Conservation (phyloP, 306 rosid genomes). For the Gastrolobium villosum region DNA sequence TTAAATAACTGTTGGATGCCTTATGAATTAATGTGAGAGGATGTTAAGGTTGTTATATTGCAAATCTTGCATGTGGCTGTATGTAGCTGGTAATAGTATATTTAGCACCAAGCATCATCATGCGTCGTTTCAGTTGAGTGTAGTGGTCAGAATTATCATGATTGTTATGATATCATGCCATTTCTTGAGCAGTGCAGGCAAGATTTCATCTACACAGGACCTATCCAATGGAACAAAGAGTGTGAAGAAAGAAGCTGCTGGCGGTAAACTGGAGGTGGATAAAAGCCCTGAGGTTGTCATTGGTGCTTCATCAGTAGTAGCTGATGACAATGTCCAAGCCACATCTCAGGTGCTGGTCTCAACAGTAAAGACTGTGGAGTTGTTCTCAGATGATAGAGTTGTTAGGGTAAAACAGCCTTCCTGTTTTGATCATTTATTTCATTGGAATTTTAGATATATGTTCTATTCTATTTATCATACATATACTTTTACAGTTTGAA, state of each 20-base stretch:
- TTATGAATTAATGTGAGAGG: slow-evolving; percentile 17
- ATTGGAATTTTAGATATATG: neutral
- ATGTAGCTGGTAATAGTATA: slow-evolving; percentile 18
- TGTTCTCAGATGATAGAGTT: slow-evolving; percentile 59
- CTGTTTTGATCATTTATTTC: slow-evolving; percentile 38
- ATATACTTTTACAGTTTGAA: slow-evolving; percentile 62
- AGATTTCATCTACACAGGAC: slow-evolving; percentile 49
- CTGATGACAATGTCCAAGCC: slow-evolving; percentile 52
- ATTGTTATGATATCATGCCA: slow-evolving; percentile 42
- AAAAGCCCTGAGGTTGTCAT: slow-evolving; percentile 52
- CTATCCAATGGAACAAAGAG: slow-evolving; percentile 45
- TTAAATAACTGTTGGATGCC: slow-evolving; percentile 27
- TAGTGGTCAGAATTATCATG: slow-evolving; percentile 7
- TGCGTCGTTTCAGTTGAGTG: neutral
- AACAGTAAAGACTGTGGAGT: slow-evolving; percentile 53
- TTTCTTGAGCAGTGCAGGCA: slow-evolving; percentile 62
- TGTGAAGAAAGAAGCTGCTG: slow-evolving; percentile 54
- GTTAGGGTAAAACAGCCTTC: slow-evolving; percentile 64
- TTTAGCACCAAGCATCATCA: slow-evolving; percentile 12
- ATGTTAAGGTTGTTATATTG: slow-evolving; percentile 9
- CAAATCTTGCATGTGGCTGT: slow-evolving; percentile 18
- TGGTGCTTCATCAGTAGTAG: slow-evolving; percentile 50
- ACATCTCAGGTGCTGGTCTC: slow-evolving; percentile 53
- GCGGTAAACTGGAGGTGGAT: slow-evolving; percentile 49
- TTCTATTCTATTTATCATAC: neutral